phyloP scores from a whole-genome alignment of 192 early-diverging fungal species.

The Coemansia sp. region DNA sequence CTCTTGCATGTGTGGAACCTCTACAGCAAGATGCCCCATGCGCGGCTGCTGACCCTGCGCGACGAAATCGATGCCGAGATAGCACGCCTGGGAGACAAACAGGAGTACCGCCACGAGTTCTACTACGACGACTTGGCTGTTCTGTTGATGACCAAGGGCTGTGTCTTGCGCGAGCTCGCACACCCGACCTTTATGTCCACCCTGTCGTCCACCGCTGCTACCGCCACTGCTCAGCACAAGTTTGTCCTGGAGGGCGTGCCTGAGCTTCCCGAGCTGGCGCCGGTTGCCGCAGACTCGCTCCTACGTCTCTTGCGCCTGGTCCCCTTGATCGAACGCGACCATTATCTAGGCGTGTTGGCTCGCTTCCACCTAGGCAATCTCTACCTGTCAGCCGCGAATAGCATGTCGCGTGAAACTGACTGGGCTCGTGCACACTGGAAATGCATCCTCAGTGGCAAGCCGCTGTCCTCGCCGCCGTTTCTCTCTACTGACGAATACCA shows the following conservation, averaged over 20 bases:
- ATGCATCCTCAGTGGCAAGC: conserved; percentile 45
- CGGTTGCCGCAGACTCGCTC: conserved; percentile 20
- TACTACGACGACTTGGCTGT: conserved; percentile 80
- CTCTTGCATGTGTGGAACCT: conserved; percentile 70
- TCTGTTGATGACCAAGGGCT: conserved; percentile 64
- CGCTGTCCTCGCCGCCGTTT: conserved; percentile 30
- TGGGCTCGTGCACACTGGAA: conserved; percentile 54
- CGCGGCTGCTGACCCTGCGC: conserved; percentile 45
- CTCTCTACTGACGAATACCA: conserved; percentile 31
- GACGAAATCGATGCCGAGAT: conserved; percentile 52
- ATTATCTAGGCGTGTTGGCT: conserved; percentile 58
- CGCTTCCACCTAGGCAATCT: conserved; percentile 62
- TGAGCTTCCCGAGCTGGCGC: neutral
- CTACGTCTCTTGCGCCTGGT: conserved; percentile 55
- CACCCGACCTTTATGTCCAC: conserved; percentile 37
- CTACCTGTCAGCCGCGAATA: conserved; percentile 38
- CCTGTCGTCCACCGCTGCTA: conserved; percentile 14
- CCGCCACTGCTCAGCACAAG: neutral
- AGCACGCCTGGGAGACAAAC: conserved; percentile 26
- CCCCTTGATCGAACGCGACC: conserved; percentile 60
- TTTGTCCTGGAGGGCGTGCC: neutral
- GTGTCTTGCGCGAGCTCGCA: conserved; percentile 63
- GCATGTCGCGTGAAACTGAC: conserved; percentile 9
- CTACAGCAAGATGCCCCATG: conserved; percentile 66
- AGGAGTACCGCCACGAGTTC: conserved; percentile 38